A percentile compares a stretch with the other conserved stretches of the same genome.
Evolutionary conservation across 1,139 yeast species (phyloP).

Genomic region (Saccharomyces hybrid): DNA sequence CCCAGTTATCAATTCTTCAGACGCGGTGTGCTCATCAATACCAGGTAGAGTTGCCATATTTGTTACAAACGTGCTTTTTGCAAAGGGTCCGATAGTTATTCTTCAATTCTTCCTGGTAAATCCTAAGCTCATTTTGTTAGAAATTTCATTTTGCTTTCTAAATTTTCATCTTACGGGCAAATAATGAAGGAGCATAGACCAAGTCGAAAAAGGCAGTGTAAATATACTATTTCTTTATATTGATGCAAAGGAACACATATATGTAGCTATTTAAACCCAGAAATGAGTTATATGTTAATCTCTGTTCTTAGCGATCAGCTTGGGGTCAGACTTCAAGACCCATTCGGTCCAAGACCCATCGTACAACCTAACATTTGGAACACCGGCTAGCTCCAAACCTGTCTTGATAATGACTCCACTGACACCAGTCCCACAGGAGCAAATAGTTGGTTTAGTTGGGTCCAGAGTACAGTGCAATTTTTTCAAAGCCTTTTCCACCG

Average conservation of each 20-base stretch:
- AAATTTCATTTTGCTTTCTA: not conserved
- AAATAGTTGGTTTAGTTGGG: constrained; percentile 55
- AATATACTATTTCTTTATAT: no score
- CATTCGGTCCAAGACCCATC: constrained; percentile 91
- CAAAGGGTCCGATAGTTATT: no score
- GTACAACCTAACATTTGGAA: constrained; percentile 54
- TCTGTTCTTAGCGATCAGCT: constrained; percentile 29
- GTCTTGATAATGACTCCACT: constrained; percentile 79
- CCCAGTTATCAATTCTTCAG: constrained; percentile 10
- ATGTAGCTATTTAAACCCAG: not conserved
- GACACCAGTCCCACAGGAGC: constrained; percentile 94
- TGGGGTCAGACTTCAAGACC: constrained; percentile 33
- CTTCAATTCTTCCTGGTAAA: no score
- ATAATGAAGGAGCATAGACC: not conserved
- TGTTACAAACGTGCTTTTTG: no score
- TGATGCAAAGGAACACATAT: not conserved
- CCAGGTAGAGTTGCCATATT: constrained; percentile 23
- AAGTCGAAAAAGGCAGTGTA: no score
- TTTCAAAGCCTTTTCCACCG: constrained; percentile 17
- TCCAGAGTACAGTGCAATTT: constrained; percentile 31
- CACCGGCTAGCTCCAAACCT: constrained; percentile 56
- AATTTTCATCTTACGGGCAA: not conserved
- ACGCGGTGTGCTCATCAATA: constrained; percentile 10
- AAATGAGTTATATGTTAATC: constrained; percentile 7
- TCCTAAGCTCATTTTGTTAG: not conserved